phyloP scores from a whole-genome alignment of 2,329 filamentous ascomycete species.

The Colletotrichum tabaci region DNA sequence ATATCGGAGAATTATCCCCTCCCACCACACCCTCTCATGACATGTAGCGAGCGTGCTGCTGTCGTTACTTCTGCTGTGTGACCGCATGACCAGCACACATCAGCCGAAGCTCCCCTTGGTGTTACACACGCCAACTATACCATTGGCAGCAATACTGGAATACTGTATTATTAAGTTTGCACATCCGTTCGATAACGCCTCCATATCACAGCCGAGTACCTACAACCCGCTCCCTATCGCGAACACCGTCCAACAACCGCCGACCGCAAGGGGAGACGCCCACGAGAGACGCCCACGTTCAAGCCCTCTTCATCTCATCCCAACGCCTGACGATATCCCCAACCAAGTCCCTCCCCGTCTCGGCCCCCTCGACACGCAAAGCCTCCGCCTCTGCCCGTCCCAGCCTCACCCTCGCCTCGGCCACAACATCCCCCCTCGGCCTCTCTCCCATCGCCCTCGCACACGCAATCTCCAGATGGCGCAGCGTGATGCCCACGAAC shows the following conservation, averaged over 20 bases:
- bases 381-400: constrained; percentile 25
- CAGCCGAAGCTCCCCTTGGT: too few species aligned
- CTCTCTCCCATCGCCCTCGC: constrained; percentile 34
- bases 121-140: too few species aligned
- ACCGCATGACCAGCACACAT: constrained; percentile 2
- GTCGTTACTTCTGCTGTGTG: neutral
- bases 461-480: neutral
- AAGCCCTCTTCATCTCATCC: constrained; percentile 26
- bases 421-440: constrained; percentile 24
- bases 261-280: neutral
- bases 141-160: neutral
- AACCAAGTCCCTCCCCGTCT: constrained; percentile 7
- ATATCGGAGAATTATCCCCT: constrained; percentile 31
- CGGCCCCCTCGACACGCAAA: constrained; percentile 5
- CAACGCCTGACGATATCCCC: constrained; percentile 26
- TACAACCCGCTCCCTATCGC: neutral
- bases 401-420: constrained; percentile 29
- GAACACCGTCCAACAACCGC: neutral
- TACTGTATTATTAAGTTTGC: too few species aligned
- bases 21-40: neutral
- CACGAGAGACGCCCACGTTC: neutral
- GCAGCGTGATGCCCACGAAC: constrained; percentile 5
- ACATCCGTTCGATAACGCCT: too few species aligned
- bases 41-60: neutral
- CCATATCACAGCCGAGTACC: neutral